Base-by-base conservation (phyloP, 78 protist species). In the Dictyostelium purpureum region DNA sequence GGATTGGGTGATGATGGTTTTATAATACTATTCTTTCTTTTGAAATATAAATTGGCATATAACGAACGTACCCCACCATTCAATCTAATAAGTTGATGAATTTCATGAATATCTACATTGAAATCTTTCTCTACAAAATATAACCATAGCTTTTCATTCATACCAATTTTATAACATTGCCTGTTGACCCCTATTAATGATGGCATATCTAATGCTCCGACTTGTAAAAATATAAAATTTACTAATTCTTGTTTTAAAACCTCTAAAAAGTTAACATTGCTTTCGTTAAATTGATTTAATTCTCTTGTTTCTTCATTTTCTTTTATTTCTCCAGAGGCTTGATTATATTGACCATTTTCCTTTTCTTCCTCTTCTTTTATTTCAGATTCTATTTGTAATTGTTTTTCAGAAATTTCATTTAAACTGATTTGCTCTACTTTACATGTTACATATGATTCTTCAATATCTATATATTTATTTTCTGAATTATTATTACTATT, bases 121-220 rank as follows among this genome's bases (percentile, higher is more conserved):
- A 73, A 85, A 47, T 85, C 92, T 35, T 85, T 52, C 43, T 85
- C 75, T 14, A 59, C 82, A 74, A 85, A 85, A 6, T 54, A 33
- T 45, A 70, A 31, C 92, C 92, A 85, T 57, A 85, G n/a, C 9
- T 67, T 77, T 43, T 85, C 82, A 38, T 73, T 85, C 92, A 85
- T 85, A 16, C 92, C 92, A 28, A 66, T 73, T 26, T 59, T 70
- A 21, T 38, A 47, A n/a, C 92, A 85, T 40, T 71, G 40, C 7
- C 35, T 52, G 14, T 59, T 73, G 0, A 85, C 92, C 35, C 82
- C 26, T 1, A 85, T 19, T 42, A 85, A 26, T 19, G 74, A 10
- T 1, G 74, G 26, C 40, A 85, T 43, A 45, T 73, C 57, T 2
- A 73, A 45, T 19, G 92, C 92, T 9, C 92, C 92, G 10, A 85